Base-by-base conservation (phyloP, 1,139 yeast genomes). In the Geotrichum klebahnii region DNA sequence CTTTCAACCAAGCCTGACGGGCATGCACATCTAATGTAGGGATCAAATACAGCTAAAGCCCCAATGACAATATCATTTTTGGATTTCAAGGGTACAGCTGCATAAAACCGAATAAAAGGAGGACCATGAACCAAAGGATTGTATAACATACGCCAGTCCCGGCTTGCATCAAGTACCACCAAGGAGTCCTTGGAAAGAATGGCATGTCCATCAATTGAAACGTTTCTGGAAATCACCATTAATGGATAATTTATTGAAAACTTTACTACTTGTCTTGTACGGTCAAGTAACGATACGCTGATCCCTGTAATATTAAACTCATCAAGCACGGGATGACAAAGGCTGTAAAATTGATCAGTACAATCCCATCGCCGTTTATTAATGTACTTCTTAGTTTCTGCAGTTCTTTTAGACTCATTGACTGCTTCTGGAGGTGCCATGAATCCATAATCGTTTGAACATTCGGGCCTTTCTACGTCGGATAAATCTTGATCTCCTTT, bases 131-230 rank as follows among this genome's bases (percentile, higher is more conserved):
- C 84, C 49, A 82, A 69, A 0, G 89, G 89, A 57, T 79, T 82
- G 42, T 70, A 67, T 6, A 66, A 59, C 3, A 81, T 77, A 62
- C 90, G 69, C 90, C 92, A 84, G 61, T 84, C 92, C 36, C 71
- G 68, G 3, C 79, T 64, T 1, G 88, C 81, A 63, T 84, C 86
- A 23, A 73, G 62, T 19, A 84, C 57, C 2, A 78, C 67, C 57
- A 84, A 78, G 56, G 72, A 71, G 1, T 74, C 79, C 10, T 70
- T 67, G 0, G 89, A 82, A 38, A 84, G 65, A 3, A 84, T 72
- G 0, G 87, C 73, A 66, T 84, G 90, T 3, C 80, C 79, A 63
- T 84, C 90, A 38, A 84, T 66, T 1, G 87, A 80, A 1, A 79
- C 70, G 36, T 67, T 69, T 47, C 86, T 68, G 4, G 84, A 53